Evolutionary conservation across 2,329 filamentous ascomycete species (phyloP).

Genomic region (Stemphylium beticola): DNA sequence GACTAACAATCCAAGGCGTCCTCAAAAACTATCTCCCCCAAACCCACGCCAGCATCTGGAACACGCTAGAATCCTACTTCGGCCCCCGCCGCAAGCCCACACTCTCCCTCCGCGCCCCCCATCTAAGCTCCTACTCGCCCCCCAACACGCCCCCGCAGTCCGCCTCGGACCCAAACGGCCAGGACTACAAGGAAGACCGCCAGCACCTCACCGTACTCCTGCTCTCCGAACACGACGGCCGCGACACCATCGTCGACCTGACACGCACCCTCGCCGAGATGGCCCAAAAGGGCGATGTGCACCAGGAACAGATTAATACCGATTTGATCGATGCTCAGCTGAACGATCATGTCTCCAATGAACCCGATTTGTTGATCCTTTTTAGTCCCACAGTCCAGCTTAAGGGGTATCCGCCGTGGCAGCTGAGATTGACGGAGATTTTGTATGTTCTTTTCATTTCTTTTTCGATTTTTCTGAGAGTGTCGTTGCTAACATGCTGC

Average conservation of each 20-base stretch:
- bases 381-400: constrained; percentile 85
- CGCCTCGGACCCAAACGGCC: constrained; percentile 45
- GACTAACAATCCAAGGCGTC: constrained; percentile 64
- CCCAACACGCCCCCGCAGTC: constrained; percentile 50
- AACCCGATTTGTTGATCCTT: constrained; percentile 87
- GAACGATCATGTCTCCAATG: constrained; percentile 75
- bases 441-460: constrained; percentile 61
- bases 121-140: constrained; percentile 65
- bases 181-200: constrained; percentile 31
- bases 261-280: constrained; percentile 94
- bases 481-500: constrained; percentile 14
- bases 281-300: constrained; percentile 87
- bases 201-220: constrained; percentile 71
- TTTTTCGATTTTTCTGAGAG: neutral
- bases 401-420: constrained; percentile 95
- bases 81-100: constrained; percentile 70
- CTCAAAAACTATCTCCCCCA: constrained; percentile 90
- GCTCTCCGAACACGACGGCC: constrained; percentile 85
- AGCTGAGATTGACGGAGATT: constrained; percentile 92
- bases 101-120: constrained; percentile 75
- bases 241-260: constrained; percentile 92
- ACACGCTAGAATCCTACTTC: constrained; percentile 87
- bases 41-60: constrained; percentile 77
- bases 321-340: constrained; percentile 92
- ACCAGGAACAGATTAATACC: constrained; percentile 78